Percentiles rank a stretch among this genome's conserved stretches.
phyloP scores from a whole-genome alignment of 2,329 filamentous ascomycete genomes.

The Lachnellula cervina region DNA sequence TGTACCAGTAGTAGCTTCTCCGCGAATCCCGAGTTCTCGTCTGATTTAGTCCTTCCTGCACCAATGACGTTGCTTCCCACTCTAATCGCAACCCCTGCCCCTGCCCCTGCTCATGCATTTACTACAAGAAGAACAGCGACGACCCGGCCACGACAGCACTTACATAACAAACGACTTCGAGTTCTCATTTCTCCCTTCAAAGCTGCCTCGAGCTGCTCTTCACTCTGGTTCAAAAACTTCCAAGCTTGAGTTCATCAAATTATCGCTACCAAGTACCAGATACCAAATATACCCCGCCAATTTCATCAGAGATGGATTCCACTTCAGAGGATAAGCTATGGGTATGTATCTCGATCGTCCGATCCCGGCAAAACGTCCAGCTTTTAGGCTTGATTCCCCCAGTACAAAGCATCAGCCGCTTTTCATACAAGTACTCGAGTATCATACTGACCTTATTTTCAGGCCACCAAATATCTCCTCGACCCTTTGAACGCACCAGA shows the following conservation, averaged over 20 bases:
- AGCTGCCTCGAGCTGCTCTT: neutral
- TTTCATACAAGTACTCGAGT: neutral
- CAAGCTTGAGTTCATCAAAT: neutral
- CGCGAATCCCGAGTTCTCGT: neutral
- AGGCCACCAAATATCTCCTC: slow-evolving; percentile 64
- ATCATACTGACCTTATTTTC: slow-evolving; percentile 11
- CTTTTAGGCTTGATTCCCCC: slow-evolving; percentile 5
- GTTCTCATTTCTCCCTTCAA: neutral
- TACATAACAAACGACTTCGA: no score
- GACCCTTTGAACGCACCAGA: slow-evolving; percentile 65
- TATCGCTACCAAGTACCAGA: neutral
- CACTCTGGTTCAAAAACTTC: neutral
- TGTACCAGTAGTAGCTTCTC: no score
- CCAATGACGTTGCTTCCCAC: neutral
- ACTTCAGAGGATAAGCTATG: slow-evolving; percentile 44
- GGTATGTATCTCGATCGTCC: slow-evolving; percentile 33
- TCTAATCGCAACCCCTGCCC: neutral
- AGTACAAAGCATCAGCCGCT: slow-evolving; percentile 2
- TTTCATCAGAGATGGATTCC: slow-evolving; percentile 16
- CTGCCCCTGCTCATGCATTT: no score
- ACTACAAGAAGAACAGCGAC: neutral
- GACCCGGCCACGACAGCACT: neutral
- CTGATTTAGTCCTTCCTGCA: neutral
- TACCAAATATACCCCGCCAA: neutral
- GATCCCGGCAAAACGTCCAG: slow-evolving; percentile 1